Conservation (phyloP, 75 land plant genomes). For the Pinus albicaulis region DNA sequence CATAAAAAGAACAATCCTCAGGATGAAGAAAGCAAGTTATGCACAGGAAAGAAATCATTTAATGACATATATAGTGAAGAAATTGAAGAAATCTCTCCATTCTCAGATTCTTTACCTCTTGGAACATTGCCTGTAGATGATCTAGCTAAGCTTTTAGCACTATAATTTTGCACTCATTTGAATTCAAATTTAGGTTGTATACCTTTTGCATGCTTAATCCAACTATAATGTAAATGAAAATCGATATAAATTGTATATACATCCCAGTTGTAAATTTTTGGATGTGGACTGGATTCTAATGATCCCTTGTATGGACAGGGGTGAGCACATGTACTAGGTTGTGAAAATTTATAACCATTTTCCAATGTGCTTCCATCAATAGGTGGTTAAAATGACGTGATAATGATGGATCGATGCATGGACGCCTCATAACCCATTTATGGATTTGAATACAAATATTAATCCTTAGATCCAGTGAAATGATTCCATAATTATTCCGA, state of each 20-base stretch:
- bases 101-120: background rate
- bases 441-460: background rate
- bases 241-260: background rate
- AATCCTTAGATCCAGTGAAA: background rate
- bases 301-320: too few species aligned
- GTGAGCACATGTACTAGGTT: background rate
- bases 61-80: background rate
- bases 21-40: background rate
- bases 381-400: background rate
- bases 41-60: background rate
- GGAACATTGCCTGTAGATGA: slow-evolving; percentile 5
- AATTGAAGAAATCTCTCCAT: background rate
- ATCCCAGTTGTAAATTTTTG: background rate
- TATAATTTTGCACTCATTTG: background rate
- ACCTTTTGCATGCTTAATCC: background rate
- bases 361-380: background rate
- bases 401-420: background rate
- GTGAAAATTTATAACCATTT: background rate
- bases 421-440: background rate
- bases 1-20: background rate
- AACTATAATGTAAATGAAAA: too few species aligned
- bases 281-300: background rate
- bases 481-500: background rate
- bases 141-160: slow-evolving; percentile 8
- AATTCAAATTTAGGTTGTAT: background rate